Evolutionary conservation across 2,329 filamentous ascomycete species (phyloP), one percentile per base, ranked within the genome.

Genomic region (Claviceps africana): DNA sequence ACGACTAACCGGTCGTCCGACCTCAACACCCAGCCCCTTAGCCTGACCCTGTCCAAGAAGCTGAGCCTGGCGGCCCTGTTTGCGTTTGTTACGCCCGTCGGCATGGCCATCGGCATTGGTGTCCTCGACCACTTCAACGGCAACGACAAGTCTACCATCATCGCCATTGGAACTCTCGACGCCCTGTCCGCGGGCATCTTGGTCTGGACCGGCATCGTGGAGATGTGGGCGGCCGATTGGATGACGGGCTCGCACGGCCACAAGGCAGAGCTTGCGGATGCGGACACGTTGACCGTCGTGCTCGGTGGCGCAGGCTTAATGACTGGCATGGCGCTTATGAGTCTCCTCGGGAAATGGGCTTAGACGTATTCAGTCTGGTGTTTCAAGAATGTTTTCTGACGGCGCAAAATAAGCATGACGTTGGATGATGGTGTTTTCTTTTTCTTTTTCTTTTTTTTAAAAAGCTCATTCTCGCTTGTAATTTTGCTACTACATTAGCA

Each of bases 151-250:
- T 72, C 73, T 1, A 89, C 85, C 0, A 72, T 88, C 42, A 66
- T 89, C 44, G 81, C 85, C 2, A 79, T 89, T 37, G 86, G 85
- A 0, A 87, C 84, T 0, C 71, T 90, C 1, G 82, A 90, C 64
- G 83, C 85, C 6, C 62, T 89, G 10, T 86, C 81, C 1, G 84
- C 86, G 0, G 86, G 86, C 30, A 86, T 91, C 45, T 71, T 90
- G 33, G 70, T 85, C n/a, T 90, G 86, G 84, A 85, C 89, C 2
- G 83, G 84, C 2, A 67, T 89, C 1, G 85, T 89, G 0, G 85
- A 89, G 68, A 88, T 90, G 84, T 83, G 82, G 79, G 83, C 83
- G 2, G 71, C 77, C 42, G 86, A 90, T 62, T 90, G 86, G 86
- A 76, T 79, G 59, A 71, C 71, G 1, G 77, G 75, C 19, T 53